Evolutionary conservation across 306 rosid species (phyloP), one percentile per base, ranked within the genome.

Genomic region (Trifolium subterraneum): DNA sequence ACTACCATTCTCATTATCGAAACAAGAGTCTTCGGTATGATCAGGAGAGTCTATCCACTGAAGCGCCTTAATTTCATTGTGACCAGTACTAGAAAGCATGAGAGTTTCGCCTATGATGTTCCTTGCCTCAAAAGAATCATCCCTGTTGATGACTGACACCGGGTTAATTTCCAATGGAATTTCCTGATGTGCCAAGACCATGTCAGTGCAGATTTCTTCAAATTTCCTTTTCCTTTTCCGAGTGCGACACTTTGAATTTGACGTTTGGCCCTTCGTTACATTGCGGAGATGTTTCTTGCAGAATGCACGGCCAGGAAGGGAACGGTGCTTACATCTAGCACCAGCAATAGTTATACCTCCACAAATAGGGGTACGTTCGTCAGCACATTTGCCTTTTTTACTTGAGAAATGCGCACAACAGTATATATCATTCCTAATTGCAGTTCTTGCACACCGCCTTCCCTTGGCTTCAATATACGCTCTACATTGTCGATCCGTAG

Each of bases 341-440:
- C 93, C 93, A 78, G 82, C 90, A 76, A 86, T 79, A 66, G 98
- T 91, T 45, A 90, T 93, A 38, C 97, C 98, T 78, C 86, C 90
- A 78, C 98, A 91, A 82, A 82, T 61, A 9, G 90, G 87, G 55
- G 89, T 79, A 73, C 81, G 90, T 69, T 65, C 78, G 22, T 87
- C 68, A 68, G 58, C 84, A 82, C 78, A 50, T 70, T 60, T 85
- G 63, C 84, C 87, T 33, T 86, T 44, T 80, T 72, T 86, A 9
- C 85, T 76, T 45, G 93, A 69, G 88, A 84, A 23, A 86, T 93
- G 98, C 50, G 86, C 97, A 70, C 97, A 89, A 68, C 98, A 93
- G 78, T 90, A 89, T 82, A 89, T 90, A 81, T 93, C 92, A 68
- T 87, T 89, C 68, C 88, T 92, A 69, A 82, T 89, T 10, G 96